These are phyloP conservation scores for Benincasa hispida DNA, from an alignment of 306 rosid species.

Conservation along the genomic window DNA sequence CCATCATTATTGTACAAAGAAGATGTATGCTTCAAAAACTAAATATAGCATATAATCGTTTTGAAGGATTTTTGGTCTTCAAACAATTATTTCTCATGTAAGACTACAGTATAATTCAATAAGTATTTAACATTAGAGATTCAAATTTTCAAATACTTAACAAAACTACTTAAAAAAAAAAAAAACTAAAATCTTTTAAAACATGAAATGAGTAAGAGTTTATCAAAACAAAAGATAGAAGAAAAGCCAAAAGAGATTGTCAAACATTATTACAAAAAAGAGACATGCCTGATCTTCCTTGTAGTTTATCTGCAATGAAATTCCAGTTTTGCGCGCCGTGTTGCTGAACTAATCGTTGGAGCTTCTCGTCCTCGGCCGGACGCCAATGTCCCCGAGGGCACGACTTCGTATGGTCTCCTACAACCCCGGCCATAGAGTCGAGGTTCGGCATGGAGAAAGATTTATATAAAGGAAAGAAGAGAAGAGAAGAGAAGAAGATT, in stretches of 20 bases:
- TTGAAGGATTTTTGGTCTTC: no score
- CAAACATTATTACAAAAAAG: not conserved
- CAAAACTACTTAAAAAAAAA: no score
- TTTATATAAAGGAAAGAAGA: not conserved
- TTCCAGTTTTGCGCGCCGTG: slow-evolving; percentile 92
- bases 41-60: no score
- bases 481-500: not conserved
- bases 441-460: not conserved
- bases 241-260: not conserved
- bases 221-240: not conserved
- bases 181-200: no score
- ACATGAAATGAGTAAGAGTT: not conserved
- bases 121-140: no score
- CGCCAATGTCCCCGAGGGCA: slow-evolving; percentile 92
- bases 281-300: slow-evolving; percentile 78
- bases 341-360: slow-evolving; percentile 57
- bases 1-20: no score
- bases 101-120: no score
- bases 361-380: slow-evolving; percentile 78
- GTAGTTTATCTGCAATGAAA: slow-evolving; percentile 81
- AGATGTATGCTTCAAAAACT: no score
- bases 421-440: not conserved
- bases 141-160: no score
- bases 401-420: slow-evolving; percentile 30
- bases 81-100: no score